These are phyloP conservation scores for Pleurotus sapidus DNA, from an alignment of 768 basidiomycete species.

Conservation along the genomic window DNA sequence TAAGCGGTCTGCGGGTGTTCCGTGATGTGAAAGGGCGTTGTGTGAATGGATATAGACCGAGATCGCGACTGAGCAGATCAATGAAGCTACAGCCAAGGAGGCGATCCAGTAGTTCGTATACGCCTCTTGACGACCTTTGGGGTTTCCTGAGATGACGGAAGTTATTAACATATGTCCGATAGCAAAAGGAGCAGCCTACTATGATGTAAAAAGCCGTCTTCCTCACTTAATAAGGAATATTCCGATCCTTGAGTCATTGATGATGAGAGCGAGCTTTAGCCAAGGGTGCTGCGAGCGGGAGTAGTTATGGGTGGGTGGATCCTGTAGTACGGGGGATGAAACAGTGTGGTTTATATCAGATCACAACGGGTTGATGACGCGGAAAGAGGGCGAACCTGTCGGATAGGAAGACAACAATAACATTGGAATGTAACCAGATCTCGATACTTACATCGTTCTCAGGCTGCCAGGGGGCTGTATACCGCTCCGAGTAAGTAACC, in stretches of 20 bases:
- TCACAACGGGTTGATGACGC: background rate
- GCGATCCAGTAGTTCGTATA: background rate
- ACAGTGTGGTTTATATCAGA: no score
- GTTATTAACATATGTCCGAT: no score
- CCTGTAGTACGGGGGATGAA: no score
- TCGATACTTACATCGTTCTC: slow-evolving; percentile 1
- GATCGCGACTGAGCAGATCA: background rate
- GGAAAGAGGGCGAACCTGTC: background rate
- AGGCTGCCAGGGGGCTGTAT: background rate
- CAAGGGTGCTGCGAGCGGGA: no score
- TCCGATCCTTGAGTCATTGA: background rate
- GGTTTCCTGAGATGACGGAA: background rate
- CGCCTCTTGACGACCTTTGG: background rate
- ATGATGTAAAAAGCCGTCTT: background rate
- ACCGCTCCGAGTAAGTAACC: no score
- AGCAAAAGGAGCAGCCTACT: background rate
- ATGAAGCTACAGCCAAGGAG: background rate
- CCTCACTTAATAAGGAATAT: background rate
- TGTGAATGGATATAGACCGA: background rate
- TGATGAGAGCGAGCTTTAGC: background rate
- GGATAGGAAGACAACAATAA: background rate
- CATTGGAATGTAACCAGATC: slow-evolving; percentile 1
- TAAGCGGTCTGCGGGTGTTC: background rate
- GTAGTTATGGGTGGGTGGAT: no score
- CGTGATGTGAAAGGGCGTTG: background rate